Percentiles rank a stretch among this genome's conserved stretches.
Conservation (phyloP, 495 filamentous ascomycete species). For the Chaetomidium leptoderma region DNA sequence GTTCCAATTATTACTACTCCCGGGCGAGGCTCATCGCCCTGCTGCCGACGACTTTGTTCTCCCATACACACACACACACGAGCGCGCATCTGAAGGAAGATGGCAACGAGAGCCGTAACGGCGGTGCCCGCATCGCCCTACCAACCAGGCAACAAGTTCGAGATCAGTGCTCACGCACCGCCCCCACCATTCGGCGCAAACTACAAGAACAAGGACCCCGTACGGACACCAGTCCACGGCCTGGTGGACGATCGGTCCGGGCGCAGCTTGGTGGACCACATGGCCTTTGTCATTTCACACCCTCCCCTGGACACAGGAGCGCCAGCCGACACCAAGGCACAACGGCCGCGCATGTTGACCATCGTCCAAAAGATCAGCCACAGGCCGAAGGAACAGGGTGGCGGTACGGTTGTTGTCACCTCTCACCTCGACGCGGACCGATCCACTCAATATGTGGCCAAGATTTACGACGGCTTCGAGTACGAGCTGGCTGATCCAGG, state of each 20-base stretch:
- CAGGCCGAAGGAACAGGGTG: not conserved
- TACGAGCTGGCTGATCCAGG: not conserved
- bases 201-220: not conserved
- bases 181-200: not conserved
- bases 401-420: not conserved
- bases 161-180: not conserved
- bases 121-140: not conserved
- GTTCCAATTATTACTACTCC: too few species aligned
- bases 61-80: not conserved
- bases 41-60: not conserved
- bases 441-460: not conserved
- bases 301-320: not conserved
- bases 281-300: not conserved
- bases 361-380: not conserved
- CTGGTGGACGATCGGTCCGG: not conserved
- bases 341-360: not conserved
- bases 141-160: not conserved
- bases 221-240: not conserved
- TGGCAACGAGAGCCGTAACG: not conserved
- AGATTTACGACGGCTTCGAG: constrained; percentile 8
- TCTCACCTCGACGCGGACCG: not conserved
- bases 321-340: not conserved
- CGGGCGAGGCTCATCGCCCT: too few species aligned
- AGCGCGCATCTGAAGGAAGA: not conserved
- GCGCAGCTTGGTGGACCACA: not conserved